phyloP scores from a whole-genome alignment of 108 stramenopile genomes.

The Fistulifera pelliculosa region DNA sequence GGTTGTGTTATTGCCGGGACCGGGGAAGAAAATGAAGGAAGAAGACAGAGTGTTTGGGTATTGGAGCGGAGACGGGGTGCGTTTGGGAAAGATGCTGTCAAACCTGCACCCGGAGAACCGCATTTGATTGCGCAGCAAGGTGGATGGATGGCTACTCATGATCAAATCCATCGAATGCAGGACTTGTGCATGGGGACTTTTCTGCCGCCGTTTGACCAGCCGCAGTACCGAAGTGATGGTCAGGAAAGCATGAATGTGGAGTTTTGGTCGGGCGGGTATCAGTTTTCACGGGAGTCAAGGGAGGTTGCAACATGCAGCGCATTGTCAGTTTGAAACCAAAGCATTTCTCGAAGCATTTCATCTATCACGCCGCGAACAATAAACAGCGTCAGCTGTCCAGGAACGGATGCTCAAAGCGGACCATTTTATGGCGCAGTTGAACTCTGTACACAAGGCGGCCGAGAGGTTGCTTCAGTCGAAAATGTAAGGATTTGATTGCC shows the following conservation, averaged over 20 bases:
- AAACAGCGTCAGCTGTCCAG: slow-evolving; percentile 49
- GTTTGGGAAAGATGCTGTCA: slow-evolving; percentile 17
- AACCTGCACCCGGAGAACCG: slow-evolving; percentile 17
- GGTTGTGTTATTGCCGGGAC: slow-evolving; percentile 35
- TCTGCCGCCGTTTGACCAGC: slow-evolving; percentile 58
- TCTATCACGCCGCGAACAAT: slow-evolving; percentile 76
- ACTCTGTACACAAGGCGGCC: slow-evolving; percentile 52
- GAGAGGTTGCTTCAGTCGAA: not conserved
- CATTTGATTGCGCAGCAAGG: slow-evolving; percentile 53
- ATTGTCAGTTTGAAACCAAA: slow-evolving; percentile 30
- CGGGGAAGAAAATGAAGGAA: slow-evolving; percentile 18
- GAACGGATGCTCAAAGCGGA: slow-evolving; percentile 49
- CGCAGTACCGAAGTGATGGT: slow-evolving; percentile 42
- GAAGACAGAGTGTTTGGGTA: slow-evolving; percentile 31
- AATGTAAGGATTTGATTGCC: too few species aligned
- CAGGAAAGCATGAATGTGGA: slow-evolving; percentile 64
- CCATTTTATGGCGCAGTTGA: slow-evolving; percentile 59
- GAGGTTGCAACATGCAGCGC: slow-evolving; percentile 6
- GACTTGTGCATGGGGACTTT: slow-evolving; percentile 53
- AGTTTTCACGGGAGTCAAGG: slow-evolving; percentile 45
- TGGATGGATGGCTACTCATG: slow-evolving; percentile 73
- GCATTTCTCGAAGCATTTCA: slow-evolving; percentile 62
- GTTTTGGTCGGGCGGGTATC: slow-evolving; percentile 67
- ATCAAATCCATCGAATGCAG: slow-evolving; percentile 44
- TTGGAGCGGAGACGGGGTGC: slow-evolving; percentile 50